Evolutionary conservation across 192 early-diverging fungal species (phyloP).

Genomic region (Kickxella alabastrina): DNA sequence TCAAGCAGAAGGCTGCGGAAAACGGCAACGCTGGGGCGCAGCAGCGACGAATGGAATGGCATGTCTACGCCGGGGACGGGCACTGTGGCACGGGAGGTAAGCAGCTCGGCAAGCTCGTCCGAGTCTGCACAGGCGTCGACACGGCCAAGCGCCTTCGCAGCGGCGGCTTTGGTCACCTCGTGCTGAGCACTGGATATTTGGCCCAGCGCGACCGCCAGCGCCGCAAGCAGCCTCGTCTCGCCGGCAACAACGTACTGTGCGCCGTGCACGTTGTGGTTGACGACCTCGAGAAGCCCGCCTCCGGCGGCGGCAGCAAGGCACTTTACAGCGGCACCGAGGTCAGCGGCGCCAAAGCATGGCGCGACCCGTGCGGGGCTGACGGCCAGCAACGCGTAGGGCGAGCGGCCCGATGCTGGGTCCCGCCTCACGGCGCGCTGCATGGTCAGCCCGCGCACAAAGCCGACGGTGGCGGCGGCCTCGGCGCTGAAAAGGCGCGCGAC

Average conservation of each 20-base stretch:
- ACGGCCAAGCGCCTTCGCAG: background rate
- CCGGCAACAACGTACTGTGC: conserved; percentile 93
- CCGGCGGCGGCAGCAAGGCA: conserved; percentile 56
- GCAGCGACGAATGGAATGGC: conserved; percentile 91
- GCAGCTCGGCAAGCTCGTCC: conserved; percentile 61
- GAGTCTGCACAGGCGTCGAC: conserved; percentile 11
- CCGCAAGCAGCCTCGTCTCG: conserved; percentile 70
- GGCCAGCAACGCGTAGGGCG: conserved; percentile 86
- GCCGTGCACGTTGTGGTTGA: conserved; percentile 93
- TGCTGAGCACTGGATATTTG: conserved; percentile 59
- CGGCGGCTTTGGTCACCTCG: background rate
- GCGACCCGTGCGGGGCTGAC: conserved; percentile 86
- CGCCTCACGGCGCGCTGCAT: conserved; percentile 90
- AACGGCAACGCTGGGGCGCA: conserved; percentile 33
- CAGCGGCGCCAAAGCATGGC: conserved; percentile 70
- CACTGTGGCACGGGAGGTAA: conserved; percentile 83
- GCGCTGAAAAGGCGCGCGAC: conserved; percentile 77
- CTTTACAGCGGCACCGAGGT: conserved; percentile 62
- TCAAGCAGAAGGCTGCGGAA: conserved; percentile 1
- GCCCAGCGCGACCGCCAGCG: conserved; percentile 66
- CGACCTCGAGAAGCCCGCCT: conserved; percentile 78
- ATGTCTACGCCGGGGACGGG: conserved; percentile 91
- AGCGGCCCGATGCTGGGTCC: conserved; percentile 67
- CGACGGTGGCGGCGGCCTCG: conserved; percentile 79
- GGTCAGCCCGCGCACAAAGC: conserved; percentile 93